phyloP scores from a whole-genome alignment of 2,329 filamentous ascomycete genomes.

The Huntiella savannae region DNA sequence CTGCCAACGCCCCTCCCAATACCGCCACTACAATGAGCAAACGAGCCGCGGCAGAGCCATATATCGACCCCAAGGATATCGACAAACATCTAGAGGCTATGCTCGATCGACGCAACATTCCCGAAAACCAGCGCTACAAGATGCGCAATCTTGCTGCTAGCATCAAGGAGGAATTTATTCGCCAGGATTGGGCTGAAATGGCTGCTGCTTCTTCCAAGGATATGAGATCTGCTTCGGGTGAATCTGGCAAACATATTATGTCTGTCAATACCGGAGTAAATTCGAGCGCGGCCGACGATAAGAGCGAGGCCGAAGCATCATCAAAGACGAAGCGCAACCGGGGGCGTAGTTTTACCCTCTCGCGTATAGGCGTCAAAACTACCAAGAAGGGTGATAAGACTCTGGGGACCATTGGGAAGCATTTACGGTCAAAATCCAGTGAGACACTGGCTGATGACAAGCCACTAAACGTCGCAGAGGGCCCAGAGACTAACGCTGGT shows the following conservation, averaged over 20 bases:
- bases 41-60: constrained; percentile 26
- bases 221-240: background rate
- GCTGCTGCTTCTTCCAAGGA: constrained; percentile 22
- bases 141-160: constrained; percentile 78
- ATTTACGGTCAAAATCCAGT: constrained; percentile 53
- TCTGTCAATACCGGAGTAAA: constrained; percentile 15
- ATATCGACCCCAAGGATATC: constrained; percentile 35
- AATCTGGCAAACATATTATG: background rate
- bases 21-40: constrained; percentile 3
- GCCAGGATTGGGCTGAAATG: constrained; percentile 64
- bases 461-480: constrained; percentile 20
- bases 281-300: constrained; percentile 18
- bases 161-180: constrained; percentile 91
- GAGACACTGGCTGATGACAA: constrained; percentile 48
- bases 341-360: constrained; percentile 64
- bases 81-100: constrained; percentile 40
- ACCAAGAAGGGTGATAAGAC: constrained; percentile 41
- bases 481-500: constrained; percentile 28
- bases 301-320: constrained; percentile 20
- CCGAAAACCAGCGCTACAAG: constrained; percentile 81
- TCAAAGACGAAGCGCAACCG: constrained; percentile 38
- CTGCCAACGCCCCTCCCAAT: constrained; percentile 1
- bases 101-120: constrained; percentile 77
- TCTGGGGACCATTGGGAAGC: constrained; percentile 27
- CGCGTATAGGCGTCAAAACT: constrained; percentile 22